These are phyloP conservation scores for Aspergillus felis DNA, from an alignment of 2,329 filamentous ascomycete genomes.

Conservation along the genomic window DNA sequence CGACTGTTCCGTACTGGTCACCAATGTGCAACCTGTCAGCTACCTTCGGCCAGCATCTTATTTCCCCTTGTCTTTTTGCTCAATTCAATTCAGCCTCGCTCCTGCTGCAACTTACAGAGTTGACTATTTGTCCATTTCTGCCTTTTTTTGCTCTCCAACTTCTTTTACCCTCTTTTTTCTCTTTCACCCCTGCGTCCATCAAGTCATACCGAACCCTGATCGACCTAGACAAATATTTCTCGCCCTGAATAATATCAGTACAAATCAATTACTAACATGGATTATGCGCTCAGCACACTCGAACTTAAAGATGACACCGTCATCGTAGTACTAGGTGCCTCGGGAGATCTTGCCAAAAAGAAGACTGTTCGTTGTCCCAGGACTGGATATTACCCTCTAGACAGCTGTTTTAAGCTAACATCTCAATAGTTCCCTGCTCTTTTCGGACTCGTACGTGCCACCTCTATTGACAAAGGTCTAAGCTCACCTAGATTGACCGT, in stretches of 20 bases:
- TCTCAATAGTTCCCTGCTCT: constrained; percentile 78
- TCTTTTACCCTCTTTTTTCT: background rate
- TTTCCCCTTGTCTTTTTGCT: background rate
- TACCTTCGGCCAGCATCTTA: background rate
- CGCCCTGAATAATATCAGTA: background rate
- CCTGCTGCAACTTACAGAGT: background rate
- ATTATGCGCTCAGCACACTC: constrained; percentile 60
- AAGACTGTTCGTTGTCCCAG: constrained; percentile 70
- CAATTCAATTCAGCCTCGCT: background rate
- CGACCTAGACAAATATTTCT: constrained; percentile 2
- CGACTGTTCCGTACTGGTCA: constrained; percentile 1
- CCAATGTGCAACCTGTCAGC: background rate
- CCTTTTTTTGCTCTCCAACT: background rate
- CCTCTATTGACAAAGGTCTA: background rate
- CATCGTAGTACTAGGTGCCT: constrained; percentile 94
- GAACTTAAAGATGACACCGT: constrained; percentile 99
- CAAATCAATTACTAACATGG: constrained; percentile 32
- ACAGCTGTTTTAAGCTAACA: constrained; percentile 17
- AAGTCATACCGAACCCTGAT: background rate
- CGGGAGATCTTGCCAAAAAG: constrained; percentile 98
- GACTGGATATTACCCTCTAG: background rate
- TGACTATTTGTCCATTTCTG: background rate
- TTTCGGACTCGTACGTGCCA: constrained; percentile 81
- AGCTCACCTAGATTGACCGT: constrained; percentile 12
- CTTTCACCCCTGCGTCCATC: background rate